A percentile compares a stretch with the other conserved stretches of the same genome.
Evolutionary conservation across 2,329 filamentous ascomycete species (phyloP).

Genomic region (Calycina herbarum): DNA sequence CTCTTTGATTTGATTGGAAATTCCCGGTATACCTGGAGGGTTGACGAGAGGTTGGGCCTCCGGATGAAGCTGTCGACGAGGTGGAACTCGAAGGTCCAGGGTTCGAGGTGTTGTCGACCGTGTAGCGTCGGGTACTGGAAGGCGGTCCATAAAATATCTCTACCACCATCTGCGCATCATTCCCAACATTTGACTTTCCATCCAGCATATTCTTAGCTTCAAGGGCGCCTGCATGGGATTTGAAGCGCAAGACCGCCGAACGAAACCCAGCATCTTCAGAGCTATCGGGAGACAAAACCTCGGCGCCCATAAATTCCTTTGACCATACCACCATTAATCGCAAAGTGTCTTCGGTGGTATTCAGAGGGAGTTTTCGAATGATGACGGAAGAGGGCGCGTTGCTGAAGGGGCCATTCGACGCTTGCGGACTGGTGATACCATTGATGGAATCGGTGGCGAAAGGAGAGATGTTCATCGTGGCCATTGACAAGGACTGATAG

Average conservation of each 20-base stretch:
- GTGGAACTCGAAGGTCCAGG: constrained; percentile 42
- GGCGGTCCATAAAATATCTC: constrained; percentile 51
- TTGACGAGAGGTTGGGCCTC: constrained; percentile 33
- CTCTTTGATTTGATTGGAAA: constrained; percentile 48
- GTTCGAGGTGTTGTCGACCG: constrained; percentile 49
- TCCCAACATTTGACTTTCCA: constrained; percentile 52
- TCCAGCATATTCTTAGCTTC: constrained; percentile 59
- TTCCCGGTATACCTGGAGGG: constrained; percentile 56
- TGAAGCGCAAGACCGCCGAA: constrained; percentile 56
- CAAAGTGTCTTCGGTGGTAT: constrained; percentile 54
- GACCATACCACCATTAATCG: constrained; percentile 60
- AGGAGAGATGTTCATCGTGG: constrained; percentile 32
- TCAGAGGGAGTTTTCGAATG: constrained; percentile 55
- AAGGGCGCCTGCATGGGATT: constrained; percentile 51
- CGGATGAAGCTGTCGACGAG: constrained; percentile 44
- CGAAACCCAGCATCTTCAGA: constrained; percentile 52
- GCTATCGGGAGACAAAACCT: constrained; percentile 51
- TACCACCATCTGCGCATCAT: constrained; percentile 54
- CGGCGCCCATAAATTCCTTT: constrained; percentile 52
- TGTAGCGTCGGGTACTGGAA: constrained; percentile 49
- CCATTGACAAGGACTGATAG: constrained; percentile 37
- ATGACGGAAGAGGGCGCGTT: constrained; percentile 45
- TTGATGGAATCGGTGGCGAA: constrained; percentile 30
- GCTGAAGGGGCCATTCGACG: constrained; percentile 25
- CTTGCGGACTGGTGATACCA: constrained; percentile 26